Evolutionary conservation across 176 grass and related monocot species (phyloP), one percentile per base, ranked within the genome.

Genomic region (Avena eriantha): DNA sequence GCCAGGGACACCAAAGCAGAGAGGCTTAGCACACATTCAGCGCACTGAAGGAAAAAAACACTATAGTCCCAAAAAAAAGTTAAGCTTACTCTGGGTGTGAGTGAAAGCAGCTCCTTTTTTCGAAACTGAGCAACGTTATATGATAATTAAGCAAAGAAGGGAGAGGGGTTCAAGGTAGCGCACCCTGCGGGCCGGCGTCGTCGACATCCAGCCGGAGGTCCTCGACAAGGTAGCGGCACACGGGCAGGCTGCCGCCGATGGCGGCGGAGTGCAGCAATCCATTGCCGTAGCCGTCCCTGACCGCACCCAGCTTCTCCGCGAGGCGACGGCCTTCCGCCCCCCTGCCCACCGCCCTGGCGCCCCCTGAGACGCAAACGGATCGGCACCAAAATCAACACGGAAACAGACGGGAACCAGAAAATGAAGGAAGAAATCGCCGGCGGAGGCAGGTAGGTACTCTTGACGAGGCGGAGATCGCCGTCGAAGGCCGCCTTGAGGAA

Each of bases 171-270:
- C 18, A 43, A 21, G 68, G 33, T 11, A 26, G 22, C 15, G 18
- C 21, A 85, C 83, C 83, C 82, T 60, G 19, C 3, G 7, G 23
- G 19, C 16, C 58, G 46, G 3, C 58, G 7, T 46, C 18, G 46
- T 50, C 16, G 45, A 85, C 58, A 22, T 83, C 81, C 51, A 83
- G 4, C 8, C 23, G 14, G 17, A 73, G 81, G 53, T 83, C 68
- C 26, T 85, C 59, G 17, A 84, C 43, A 18, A 84, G 17, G 43
- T 76, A 84, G 0, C 5, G 5, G 19, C 70, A 76, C 22, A 84
- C 18, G 9, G 11, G 11, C 10, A 49, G 10, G 36, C 41, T 84
- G 23, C 70, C 82, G 17, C 57, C 1, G 4, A 46, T 1, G 18
- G 59, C 73, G 19, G 83, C 57, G 29, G 66, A 10, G 58, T 85